Conservation (phyloP, 257 asterid species). For the Primulina huaijiensis region DNA sequence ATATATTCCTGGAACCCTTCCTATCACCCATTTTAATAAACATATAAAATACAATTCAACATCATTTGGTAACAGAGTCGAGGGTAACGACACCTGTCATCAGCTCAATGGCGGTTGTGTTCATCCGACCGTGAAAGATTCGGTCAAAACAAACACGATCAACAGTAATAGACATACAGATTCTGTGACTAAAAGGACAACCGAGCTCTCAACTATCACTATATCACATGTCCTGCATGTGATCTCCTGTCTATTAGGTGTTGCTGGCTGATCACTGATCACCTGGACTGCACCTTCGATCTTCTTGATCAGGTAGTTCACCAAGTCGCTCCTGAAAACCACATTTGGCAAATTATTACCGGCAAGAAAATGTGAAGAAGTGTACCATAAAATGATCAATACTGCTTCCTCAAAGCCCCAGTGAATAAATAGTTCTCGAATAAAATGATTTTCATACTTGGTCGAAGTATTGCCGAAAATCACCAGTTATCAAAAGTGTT, state of each 20-base stretch:
- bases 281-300: conserved; percentile 39
- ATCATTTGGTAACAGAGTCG: neutral
- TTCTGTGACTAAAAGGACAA: conserved; percentile 31
- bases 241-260: conserved; percentile 31
- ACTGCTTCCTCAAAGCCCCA: neutral
- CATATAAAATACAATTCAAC: neutral
- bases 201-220: conserved; percentile 23
- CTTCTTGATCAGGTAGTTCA: conserved; percentile 47
- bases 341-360: conserved; percentile 1
- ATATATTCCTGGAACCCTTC: neutral
- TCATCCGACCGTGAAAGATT: conserved; percentile 20
- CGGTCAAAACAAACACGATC: conserved; percentile 7
- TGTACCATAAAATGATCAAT: neutral
- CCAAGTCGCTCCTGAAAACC: conserved; percentile 64
- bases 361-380: neutral
- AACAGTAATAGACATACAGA: conserved; percentile 1
- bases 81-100: neutral
- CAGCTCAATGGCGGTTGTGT: conserved; percentile 6
- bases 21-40: neutral
- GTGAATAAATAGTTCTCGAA: neutral
- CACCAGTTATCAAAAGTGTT: neutral
- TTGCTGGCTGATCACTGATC: conserved; percentile 27
- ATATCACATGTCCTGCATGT: conserved; percentile 21
- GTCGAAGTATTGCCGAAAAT: neutral
- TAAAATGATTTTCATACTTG: neutral